Evolutionary conservation across 1,284 basidiomycete species (phyloP).

Genomic region (Melampsora americana): DNA sequence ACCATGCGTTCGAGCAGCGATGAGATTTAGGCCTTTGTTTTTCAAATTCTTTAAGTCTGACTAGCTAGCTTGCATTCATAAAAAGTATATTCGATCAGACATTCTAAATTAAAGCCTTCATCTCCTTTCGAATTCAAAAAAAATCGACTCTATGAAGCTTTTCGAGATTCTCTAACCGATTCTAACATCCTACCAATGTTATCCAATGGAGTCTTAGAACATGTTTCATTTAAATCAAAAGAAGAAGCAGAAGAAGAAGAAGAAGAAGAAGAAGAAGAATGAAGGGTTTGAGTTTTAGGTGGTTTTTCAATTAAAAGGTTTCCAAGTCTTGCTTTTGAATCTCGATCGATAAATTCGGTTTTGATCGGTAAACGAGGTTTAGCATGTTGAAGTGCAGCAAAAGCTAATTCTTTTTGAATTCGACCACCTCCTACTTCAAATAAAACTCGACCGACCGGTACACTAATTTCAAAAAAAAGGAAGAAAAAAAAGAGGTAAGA

Average conservation of each 20-base stretch:
- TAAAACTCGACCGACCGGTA: slow-evolving; percentile 25
- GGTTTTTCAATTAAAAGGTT: slow-evolving; percentile 18
- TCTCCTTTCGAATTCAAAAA: too few relatives aligned
- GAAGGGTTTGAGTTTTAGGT: too few relatives aligned
- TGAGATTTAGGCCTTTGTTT: too few relatives aligned
- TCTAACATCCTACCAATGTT: not conserved
- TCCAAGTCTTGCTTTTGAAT: slow-evolving; percentile 27
- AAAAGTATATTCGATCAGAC: too few relatives aligned
- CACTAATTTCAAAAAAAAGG: slow-evolving; percentile 10
- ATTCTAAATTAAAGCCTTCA: too few relatives aligned
- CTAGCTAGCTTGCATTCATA: too few relatives aligned
- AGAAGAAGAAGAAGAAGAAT: too few relatives aligned
- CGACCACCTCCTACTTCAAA: slow-evolving; percentile 42
- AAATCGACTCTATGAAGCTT: too few relatives aligned
- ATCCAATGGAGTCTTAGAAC: not conserved
- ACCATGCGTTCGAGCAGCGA: too few relatives aligned
- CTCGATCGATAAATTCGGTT: slow-evolving; percentile 31
- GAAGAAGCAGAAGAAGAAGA: too few relatives aligned
- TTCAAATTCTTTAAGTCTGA: too few relatives aligned
- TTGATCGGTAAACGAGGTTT: slow-evolving; percentile 39
- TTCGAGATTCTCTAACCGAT: not conserved
- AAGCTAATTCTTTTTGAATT: slow-evolving; percentile 36
- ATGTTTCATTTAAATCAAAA: too few relatives aligned
- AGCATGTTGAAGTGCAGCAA: slow-evolving; percentile 40
- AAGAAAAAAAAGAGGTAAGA: not conserved